Percentiles rank a stretch among this genome's conserved stretches.
phyloP scores from a whole-genome alignment of 2,329 filamentous ascomycete genomes.

The Pyricularia grisea region DNA sequence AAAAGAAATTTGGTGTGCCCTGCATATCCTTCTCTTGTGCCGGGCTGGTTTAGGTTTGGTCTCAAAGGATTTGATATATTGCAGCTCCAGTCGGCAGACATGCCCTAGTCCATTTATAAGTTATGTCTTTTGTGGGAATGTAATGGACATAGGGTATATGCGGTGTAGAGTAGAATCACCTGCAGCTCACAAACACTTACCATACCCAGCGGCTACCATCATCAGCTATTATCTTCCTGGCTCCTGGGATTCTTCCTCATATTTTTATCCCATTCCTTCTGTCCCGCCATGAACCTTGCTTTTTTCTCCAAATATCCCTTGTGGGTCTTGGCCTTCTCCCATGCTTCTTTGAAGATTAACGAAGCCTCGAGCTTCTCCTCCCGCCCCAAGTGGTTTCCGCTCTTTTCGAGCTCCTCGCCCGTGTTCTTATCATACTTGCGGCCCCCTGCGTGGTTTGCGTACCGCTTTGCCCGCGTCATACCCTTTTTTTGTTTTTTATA shows the following conservation, averaged over 20 bases:
- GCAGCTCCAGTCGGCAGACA: too few species aligned
- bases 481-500: slow-evolving; percentile 17
- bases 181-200: background rate
- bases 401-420: slow-evolving; percentile 31
- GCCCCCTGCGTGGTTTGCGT: slow-evolving; percentile 46
- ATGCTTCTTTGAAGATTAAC: slow-evolving; percentile 36
- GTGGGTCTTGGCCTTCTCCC: slow-evolving; percentile 34
- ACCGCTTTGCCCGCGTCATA: slow-evolving; percentile 51
- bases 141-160: too few species aligned
- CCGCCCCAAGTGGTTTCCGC: slow-evolving; percentile 30
- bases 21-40: background rate
- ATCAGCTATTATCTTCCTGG: background rate
- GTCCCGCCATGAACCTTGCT: slow-evolving; percentile 30
- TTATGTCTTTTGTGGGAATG: too few species aligned
- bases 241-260: background rate
- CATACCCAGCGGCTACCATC: background rate
- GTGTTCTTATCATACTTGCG: slow-evolving; percentile 38
- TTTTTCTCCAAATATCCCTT: slow-evolving; percentile 34
- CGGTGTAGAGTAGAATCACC: too few species aligned
- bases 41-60: too few species aligned
- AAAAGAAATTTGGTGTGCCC: background rate
- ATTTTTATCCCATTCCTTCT: slow-evolving; percentile 11
- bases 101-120: too few species aligned
- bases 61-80: too few species aligned
- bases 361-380: slow-evolving; percentile 41